These are phyloP conservation scores for Fusarium concolor DNA, from an alignment of 2,329 filamentous ascomycete genomes.

Conservation along the genomic window DNA sequence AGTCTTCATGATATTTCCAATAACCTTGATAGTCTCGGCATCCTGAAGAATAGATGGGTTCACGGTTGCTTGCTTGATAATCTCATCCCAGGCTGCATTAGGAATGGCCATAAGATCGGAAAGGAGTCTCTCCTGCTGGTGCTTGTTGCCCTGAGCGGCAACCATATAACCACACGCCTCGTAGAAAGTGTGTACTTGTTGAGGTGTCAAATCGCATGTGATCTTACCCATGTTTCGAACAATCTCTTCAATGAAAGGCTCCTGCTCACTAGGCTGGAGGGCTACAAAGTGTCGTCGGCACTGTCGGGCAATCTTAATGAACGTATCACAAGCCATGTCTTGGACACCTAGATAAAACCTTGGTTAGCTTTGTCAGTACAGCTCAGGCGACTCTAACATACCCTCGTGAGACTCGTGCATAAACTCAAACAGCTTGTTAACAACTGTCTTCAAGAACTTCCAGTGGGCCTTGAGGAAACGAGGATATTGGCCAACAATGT, in stretches of 20 bases:
- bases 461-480: slow-evolving; percentile 98
- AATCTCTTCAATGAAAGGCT: slow-evolving; percentile 99
- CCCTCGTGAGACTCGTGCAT: slow-evolving; percentile 99
- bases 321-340: slow-evolving; percentile 99
- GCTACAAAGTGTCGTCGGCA: slow-evolving; percentile 98
- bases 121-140: slow-evolving; percentile 91
- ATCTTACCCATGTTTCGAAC: slow-evolving; percentile 96
- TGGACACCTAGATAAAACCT: slow-evolving; percentile 75
- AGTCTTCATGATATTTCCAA: slow-evolving; percentile 99
- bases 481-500: slow-evolving; percentile 98
- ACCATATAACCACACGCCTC: slow-evolving; percentile 99
- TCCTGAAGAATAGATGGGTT: slow-evolving; percentile 91
- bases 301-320: slow-evolving; percentile 99
- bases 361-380: slow-evolving; percentile 41
- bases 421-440: slow-evolving; percentile 99
- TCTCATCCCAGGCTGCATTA: slow-evolving; percentile 94
- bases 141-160: slow-evolving; percentile 94
- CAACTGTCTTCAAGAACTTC: slow-evolving; percentile 99
- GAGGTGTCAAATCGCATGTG: slow-evolving; percentile 92
- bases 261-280: slow-evolving; percentile 90
- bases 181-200: slow-evolving; percentile 99
- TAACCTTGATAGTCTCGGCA: slow-evolving; percentile 95
- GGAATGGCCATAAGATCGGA: slow-evolving; percentile 93
- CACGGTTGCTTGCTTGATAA: slow-evolving; percentile 87
- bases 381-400: slow-evolving; percentile 52